Conservation (phyloP, 2,329 filamentous ascomycete species). For the Berkeleyomyces basicola region DNA sequence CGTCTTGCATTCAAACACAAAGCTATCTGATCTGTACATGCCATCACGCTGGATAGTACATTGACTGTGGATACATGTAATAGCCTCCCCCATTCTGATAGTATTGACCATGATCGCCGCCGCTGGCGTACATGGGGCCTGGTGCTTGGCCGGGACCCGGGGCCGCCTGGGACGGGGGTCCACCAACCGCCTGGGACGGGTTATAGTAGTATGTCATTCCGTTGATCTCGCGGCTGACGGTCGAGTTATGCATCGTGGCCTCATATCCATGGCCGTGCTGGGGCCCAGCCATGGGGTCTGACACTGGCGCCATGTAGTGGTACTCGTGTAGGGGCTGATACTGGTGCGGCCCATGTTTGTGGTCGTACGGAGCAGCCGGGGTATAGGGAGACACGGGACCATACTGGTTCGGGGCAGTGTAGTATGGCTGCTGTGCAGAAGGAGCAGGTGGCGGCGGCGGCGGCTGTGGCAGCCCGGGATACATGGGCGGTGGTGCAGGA, state of each 20-base stretch:
- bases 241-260: neutral
- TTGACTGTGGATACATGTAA: neutral
- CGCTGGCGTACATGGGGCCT: neutral
- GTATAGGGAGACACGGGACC: neutral
- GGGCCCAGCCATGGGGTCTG: constrained; percentile 24
- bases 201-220: constrained; percentile 88
- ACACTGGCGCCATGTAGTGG: constrained; percentile 17
- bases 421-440: neutral
- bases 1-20: neutral
- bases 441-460: neutral
- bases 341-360: constrained; percentile 21
- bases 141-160: neutral
- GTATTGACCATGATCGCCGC: neutral
- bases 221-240: constrained; percentile 71
- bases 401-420: neutral
- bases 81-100: neutral
- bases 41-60: neutral
- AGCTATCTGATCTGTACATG: neutral
- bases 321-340: constrained; percentile 20
- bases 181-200: neutral
- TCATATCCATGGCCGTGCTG: neutral
- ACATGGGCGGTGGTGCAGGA: constrained; percentile 37
- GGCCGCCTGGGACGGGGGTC: neutral
- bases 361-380: neutral
- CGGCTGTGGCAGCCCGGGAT: constrained; percentile 27